Evolutionary conservation across 2,329 filamentous ascomycete species (phyloP).

Genomic region (Hypoxylon sp.): DNA sequence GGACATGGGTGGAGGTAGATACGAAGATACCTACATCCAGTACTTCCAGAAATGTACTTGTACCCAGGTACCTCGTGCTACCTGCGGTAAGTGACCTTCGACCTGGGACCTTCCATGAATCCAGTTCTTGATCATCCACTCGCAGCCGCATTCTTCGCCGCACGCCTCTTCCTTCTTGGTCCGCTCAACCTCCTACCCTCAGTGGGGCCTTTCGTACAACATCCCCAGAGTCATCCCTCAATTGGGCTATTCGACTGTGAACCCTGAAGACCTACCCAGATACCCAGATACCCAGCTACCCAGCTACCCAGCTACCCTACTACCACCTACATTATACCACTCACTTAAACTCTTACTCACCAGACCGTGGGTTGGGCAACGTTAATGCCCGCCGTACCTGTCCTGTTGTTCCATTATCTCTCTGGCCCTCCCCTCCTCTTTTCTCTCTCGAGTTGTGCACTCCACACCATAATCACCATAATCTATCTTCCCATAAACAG

Average conservation of each 20-base stretch:
- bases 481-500: conserved; percentile 20
- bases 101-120: conserved; percentile 33
- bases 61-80: conserved; percentile 12
- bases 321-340: conserved; percentile 12
- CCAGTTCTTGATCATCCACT: conserved; percentile 41
- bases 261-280: not conserved
- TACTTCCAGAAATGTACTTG: not conserved
- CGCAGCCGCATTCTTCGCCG: conserved; percentile 46
- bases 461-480: not conserved
- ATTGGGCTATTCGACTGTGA: conserved; percentile 27
- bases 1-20: not conserved
- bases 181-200: conserved; percentile 37
- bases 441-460: conserved; percentile 1
- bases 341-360: conserved; percentile 5
- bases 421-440: conserved; percentile 20
- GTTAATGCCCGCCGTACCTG: conserved; percentile 21
- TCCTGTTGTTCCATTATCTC: conserved; percentile 14
- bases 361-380: not conserved
- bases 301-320: conserved; percentile 9
- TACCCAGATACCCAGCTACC: not conserved
- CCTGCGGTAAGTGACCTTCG: conserved; percentile 25
- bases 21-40: conserved; percentile 1
- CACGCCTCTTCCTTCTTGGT: conserved; percentile 46
- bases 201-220: conserved; percentile 31
- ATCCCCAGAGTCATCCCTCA: conserved; percentile 38